Base-by-base conservation (phyloP, 148 eudicot species). In the Rhododendron ovatum region DNA sequence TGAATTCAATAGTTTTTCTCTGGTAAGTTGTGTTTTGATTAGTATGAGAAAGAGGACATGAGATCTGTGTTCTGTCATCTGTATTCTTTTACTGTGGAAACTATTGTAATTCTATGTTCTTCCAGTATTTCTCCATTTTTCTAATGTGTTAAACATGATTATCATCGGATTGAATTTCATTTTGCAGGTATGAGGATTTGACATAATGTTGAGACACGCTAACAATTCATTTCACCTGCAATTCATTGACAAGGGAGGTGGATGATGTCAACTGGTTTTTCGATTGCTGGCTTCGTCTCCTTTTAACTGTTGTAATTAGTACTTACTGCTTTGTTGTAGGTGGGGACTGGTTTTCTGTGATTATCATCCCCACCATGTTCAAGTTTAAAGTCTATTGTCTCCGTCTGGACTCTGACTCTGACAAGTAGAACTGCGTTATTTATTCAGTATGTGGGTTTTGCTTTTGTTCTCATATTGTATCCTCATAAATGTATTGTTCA, bases 161-260 rank as follows among this genome's bases (percentile, higher is more conserved):
- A 73, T 65, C 57, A 65, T 43, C 14, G 0, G 18, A 83, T n/a
- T 11, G 57, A 26, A 15, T 83, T 15, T 28, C 57, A 51, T 83
- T 41, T 48, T 83, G 85, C 79, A 83, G 85, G 85, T 30, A 69
- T 71, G 85, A 55, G 61, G 30, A 71, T 33, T 83, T 83, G 63
- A 78, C 85, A 45, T 73, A 71, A 3, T 17, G 45, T 47, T 17
- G 78, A 83, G 74, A 48, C 28, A 65, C 26, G 33, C 73, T n/a
- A 67, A 67, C 73, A 11, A 67, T 67, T 43, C 77, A 20, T 45
- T 83, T 48, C 43, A 12, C 77, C 41, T 28, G 37, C 18, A 47
- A 69, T 83, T 18, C 28, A 8, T 22, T 28, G 14, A n/a, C 30
- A 26, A 22, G 26, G 18, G 63, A 7, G 6, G 79, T 5, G 20